These are phyloP conservation scores for Agaricus bisporus DNA, from an alignment of 768 basidiomycete species.

Conservation along the genomic window DNA sequence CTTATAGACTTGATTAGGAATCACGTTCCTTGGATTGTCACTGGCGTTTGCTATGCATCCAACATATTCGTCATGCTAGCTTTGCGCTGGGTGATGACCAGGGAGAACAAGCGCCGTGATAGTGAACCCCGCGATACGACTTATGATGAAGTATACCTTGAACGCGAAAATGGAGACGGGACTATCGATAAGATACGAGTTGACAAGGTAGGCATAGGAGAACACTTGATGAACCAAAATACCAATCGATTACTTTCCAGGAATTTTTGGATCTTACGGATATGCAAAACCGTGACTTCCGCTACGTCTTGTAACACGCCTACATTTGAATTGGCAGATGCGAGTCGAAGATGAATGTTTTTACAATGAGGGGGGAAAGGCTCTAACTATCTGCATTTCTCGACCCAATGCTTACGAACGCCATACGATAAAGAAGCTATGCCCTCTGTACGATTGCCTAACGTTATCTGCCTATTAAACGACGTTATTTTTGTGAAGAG, in stretches of 20 bases:
- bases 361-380: too few species aligned
- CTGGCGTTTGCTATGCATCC: constrained; percentile 52
- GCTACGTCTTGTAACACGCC: constrained; percentile 74
- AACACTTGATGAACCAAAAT: not conserved
- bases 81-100: constrained; percentile 47
- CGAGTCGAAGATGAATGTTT: too few species aligned
- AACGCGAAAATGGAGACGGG: constrained; percentile 45
- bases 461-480: too few species aligned
- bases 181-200: constrained; percentile 48
- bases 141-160: constrained; percentile 60
- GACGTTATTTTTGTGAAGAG: too few species aligned
- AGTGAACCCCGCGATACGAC: constrained; percentile 43
- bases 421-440: too few species aligned
- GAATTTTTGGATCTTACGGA: constrained; percentile 74
- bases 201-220: constrained; percentile 47
- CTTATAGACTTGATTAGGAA: constrained; percentile 37
- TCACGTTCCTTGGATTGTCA: constrained; percentile 72
- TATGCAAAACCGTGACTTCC: constrained; percentile 62
- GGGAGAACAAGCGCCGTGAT: constrained; percentile 64
- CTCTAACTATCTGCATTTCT: too few species aligned
- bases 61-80: constrained; percentile 42
- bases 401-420: too few species aligned
- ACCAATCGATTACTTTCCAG: constrained; percentile 24
- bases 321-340: too few species aligned
- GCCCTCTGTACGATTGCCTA: too few species aligned